Percentiles rank a stretch among this genome's conserved stretches.
phyloP scores from a whole-genome alignment of 106 monocot species.

The Xerophyta viscosa region DNA sequence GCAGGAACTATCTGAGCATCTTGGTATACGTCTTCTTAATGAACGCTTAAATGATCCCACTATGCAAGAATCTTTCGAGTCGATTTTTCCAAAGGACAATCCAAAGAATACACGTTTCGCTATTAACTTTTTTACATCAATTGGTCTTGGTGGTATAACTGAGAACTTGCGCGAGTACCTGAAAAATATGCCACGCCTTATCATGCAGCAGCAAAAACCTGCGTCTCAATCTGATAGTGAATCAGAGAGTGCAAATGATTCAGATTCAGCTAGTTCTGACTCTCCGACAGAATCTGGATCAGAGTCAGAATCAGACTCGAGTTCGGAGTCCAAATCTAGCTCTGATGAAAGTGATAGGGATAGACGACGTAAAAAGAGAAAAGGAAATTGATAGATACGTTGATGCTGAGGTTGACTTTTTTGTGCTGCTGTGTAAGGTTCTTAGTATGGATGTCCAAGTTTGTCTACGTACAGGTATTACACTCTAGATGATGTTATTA shows the following conservation, averaged over 20 bases:
- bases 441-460: no score
- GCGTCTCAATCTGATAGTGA: slow-evolving; percentile 43
- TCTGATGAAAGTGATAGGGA: slow-evolving; percentile 23
- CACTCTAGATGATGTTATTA: no score
- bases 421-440: no score
- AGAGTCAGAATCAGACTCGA: slow-evolving; percentile 27
- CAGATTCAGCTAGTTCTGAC: background rate
- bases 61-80: slow-evolving; percentile 84
- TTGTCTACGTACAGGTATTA: no score
- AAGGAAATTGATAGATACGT: slow-evolving; percentile 1
- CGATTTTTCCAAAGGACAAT: slow-evolving; percentile 90
- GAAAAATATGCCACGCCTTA: slow-evolving; percentile 94
- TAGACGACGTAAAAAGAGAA: slow-evolving; percentile 19
- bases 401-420: no score
- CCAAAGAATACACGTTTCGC: slow-evolving; percentile 91
- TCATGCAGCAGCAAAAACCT: slow-evolving; percentile 88
- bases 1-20: slow-evolving; percentile 91
- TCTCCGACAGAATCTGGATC: slow-evolving; percentile 29
- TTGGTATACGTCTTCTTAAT: slow-evolving; percentile 80
- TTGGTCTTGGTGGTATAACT: slow-evolving; percentile 91
- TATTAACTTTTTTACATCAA: slow-evolving; percentile 94
- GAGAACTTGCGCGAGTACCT: slow-evolving; percentile 85
- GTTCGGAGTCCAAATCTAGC: slow-evolving; percentile 16
- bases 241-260: slow-evolving; percentile 16
- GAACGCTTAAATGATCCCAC: slow-evolving; percentile 73